phyloP scores from a whole-genome alignment of 352 stramenopile species.

The Phytophthora boehmeriae region DNA sequence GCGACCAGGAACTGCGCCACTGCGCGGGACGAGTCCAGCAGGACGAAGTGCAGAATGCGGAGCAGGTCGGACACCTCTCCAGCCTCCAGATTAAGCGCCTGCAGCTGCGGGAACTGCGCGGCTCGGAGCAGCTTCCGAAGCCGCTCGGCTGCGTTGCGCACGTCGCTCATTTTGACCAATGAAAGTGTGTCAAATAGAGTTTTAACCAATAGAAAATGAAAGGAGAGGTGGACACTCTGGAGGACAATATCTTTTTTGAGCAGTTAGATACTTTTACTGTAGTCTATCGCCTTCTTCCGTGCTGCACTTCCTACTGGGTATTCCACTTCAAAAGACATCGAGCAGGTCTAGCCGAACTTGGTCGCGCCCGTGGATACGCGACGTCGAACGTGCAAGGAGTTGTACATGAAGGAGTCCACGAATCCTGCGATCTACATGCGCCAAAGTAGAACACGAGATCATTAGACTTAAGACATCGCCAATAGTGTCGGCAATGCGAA shows the following conservation, averaged over 20 bases:
- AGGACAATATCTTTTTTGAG: slow-evolving; percentile 4
- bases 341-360: slow-evolving; percentile 38
- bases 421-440: slow-evolving; percentile 80
- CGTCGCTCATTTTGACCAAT: slow-evolving; percentile 27
- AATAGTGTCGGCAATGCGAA: not conserved
- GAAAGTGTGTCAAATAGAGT: not conserved
- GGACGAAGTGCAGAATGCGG: slow-evolving; percentile 65
- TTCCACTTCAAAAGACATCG: not conserved
- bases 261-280: not conserved
- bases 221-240: slow-evolving; percentile 1
- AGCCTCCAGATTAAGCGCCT: slow-evolving; percentile 38
- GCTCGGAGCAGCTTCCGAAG: slow-evolving; percentile 61
- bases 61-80: slow-evolving; percentile 59
- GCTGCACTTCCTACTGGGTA: slow-evolving; percentile 7
- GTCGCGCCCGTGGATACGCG: slow-evolving; percentile 28
- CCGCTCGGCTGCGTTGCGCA: slow-evolving; percentile 63
- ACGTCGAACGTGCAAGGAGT: slow-evolving; percentile 71
- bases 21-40: slow-evolving; percentile 78
- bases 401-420: slow-evolving; percentile 89
- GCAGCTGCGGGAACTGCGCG: slow-evolving; percentile 55
- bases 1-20: slow-evolving; percentile 60
- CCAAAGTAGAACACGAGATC: not conserved
- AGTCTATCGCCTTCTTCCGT: slow-evolving; percentile 22
- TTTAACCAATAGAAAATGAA: not conserved
- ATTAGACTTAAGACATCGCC: not conserved